A percentile compares a stretch with the other conserved stretches of the same genome.
phyloP scores from a whole-genome alignment of 192 early-diverging fungal genomes.

The Gamsiella multidivaricata region DNA sequence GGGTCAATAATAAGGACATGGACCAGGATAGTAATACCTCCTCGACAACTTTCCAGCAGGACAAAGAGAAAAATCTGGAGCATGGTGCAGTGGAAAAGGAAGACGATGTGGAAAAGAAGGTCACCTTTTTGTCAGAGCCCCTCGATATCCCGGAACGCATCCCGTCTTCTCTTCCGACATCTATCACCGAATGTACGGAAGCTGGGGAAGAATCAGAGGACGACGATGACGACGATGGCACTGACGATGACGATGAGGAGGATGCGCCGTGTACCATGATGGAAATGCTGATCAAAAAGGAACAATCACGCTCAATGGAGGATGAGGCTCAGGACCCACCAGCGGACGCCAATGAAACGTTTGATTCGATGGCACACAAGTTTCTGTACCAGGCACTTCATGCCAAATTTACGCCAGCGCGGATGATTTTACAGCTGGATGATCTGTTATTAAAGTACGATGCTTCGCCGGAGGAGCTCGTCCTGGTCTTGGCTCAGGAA shows the following conservation, averaged over 20 bases:
- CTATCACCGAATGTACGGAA: not conserved
- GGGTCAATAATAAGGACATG: not conserved
- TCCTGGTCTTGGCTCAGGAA: slow-evolving; percentile 36
- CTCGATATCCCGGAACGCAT: not conserved
- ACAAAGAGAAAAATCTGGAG: slow-evolving; percentile 5
- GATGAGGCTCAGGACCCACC: slow-evolving; percentile 36
- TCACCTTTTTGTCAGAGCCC: slow-evolving; percentile 21
- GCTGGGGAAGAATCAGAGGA: slow-evolving; percentile 3
- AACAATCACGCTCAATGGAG: slow-evolving; percentile 30
- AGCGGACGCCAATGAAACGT: slow-evolving; percentile 48
- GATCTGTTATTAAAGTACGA: slow-evolving; percentile 51
- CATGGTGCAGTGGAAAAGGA: not conserved
- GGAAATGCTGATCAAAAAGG: slow-evolving; percentile 45
- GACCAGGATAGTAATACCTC: not conserved
- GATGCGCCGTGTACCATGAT: slow-evolving; percentile 51
- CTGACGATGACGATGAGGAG: slow-evolving; percentile 13
- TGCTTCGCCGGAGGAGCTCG: slow-evolving; percentile 20
- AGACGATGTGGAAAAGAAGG: slow-evolving; percentile 27
- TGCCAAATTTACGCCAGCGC: slow-evolving; percentile 42
- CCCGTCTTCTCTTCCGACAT: not conserved
- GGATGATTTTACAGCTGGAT: slow-evolving; percentile 45
- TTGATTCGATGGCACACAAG: slow-evolving; percentile 52
- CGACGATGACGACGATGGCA: slow-evolving; percentile 9
- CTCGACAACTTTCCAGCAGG: not conserved
- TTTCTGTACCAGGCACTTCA: slow-evolving; percentile 42